These are phyloP conservation scores for Orbilia ellipsospora DNA, from an alignment of 2,329 filamentous ascomycete genomes.

Conservation along the genomic window DNA sequence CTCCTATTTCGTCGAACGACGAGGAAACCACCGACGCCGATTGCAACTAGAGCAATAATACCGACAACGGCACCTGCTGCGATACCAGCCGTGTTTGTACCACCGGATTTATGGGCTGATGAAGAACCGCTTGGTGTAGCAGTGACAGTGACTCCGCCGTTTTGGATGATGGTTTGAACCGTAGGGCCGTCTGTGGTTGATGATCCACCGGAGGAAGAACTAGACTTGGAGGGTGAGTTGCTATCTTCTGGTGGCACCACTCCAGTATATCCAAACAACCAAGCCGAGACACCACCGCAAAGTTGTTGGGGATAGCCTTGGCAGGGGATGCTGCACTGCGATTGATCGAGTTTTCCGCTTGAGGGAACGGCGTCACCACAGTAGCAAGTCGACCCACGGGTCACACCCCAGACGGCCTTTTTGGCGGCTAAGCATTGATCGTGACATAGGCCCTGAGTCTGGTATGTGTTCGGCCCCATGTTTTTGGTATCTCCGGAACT, in stretches of 20 bases:
- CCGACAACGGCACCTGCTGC: slow-evolving; percentile 89
- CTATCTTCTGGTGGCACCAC: slow-evolving; percentile 45
- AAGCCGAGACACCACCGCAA: slow-evolving; percentile 66
- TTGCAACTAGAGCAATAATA: slow-evolving; percentile 74
- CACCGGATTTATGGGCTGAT: slow-evolving; percentile 60
- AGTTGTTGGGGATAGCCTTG: slow-evolving; percentile 71
- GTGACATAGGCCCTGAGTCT: slow-evolving; percentile 40
- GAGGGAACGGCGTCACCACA: slow-evolving; percentile 78
- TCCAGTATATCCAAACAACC: slow-evolving; percentile 45
- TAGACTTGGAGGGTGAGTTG: slow-evolving; percentile 13
- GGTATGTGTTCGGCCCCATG: slow-evolving; percentile 46
- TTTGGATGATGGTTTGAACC: slow-evolving; percentile 58
- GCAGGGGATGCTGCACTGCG: slow-evolving; percentile 74
- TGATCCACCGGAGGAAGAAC: slow-evolving; percentile 27
- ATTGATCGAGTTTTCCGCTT: slow-evolving; percentile 68
- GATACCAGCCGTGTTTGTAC: slow-evolving; percentile 82
- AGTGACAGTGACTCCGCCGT: slow-evolving; percentile 26
- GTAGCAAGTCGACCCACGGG: slow-evolving; percentile 73
- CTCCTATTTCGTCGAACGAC: slow-evolving; percentile 80
- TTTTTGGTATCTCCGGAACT: slow-evolving; percentile 36
- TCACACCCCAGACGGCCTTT: slow-evolving; percentile 71
- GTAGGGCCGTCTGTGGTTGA: slow-evolving; percentile 56
- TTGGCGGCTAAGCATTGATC: slow-evolving; percentile 20
- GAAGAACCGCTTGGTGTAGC: slow-evolving; percentile 32
- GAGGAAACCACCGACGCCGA: slow-evolving; percentile 77